These are phyloP conservation scores for Basidiobolus heterosporus DNA, from an alignment of 371 early-diverging fungal genomes.

Conservation along the genomic window DNA sequence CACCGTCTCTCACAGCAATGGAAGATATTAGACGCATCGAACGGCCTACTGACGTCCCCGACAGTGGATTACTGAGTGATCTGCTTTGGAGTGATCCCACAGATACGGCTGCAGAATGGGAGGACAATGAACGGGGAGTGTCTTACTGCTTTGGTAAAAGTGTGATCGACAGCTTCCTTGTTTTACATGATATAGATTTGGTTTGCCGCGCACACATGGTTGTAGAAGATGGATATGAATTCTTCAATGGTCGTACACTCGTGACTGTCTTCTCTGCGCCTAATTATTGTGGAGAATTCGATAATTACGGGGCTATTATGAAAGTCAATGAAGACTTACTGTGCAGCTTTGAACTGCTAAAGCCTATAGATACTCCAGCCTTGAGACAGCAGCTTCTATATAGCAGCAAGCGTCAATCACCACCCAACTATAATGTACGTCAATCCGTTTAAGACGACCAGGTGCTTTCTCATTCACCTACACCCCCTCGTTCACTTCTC, in stretches of 20 bases:
- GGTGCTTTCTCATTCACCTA: too few relatives aligned
- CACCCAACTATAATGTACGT: too few relatives aligned
- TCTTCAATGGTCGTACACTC: slow-evolving; percentile 82
- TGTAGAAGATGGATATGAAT: slow-evolving; percentile 97
- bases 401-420: too few relatives aligned
- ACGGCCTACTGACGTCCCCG: slow-evolving; percentile 94
- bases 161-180: slow-evolving; percentile 77
- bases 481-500: too few relatives aligned
- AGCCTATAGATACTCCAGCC: slow-evolving; percentile 42
- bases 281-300: slow-evolving; percentile 98
- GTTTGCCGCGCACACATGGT: slow-evolving; percentile 96
- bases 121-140: slow-evolving; percentile 96
- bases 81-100: slow-evolving; percentile 87
- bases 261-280: slow-evolving; percentile 96
- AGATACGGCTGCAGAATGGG: slow-evolving; percentile 69
- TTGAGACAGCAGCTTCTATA: too few relatives aligned
- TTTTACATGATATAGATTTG: slow-evolving; percentile 79
- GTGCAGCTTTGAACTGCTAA: slow-evolving; percentile 48
- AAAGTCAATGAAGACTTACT: slow-evolving; percentile 80
- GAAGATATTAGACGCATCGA: slow-evolving; percentile 85
- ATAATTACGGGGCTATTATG: slow-evolving; percentile 93
- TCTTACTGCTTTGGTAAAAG: slow-evolving; percentile 88
- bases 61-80: slow-evolving; percentile 76
- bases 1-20: slow-evolving; percentile 73
- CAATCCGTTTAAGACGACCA: too few relatives aligned